These are phyloP conservation scores for Limnanthes douglasii DNA, from an alignment of 345 rosid genomes.

Conservation along the genomic window DNA sequence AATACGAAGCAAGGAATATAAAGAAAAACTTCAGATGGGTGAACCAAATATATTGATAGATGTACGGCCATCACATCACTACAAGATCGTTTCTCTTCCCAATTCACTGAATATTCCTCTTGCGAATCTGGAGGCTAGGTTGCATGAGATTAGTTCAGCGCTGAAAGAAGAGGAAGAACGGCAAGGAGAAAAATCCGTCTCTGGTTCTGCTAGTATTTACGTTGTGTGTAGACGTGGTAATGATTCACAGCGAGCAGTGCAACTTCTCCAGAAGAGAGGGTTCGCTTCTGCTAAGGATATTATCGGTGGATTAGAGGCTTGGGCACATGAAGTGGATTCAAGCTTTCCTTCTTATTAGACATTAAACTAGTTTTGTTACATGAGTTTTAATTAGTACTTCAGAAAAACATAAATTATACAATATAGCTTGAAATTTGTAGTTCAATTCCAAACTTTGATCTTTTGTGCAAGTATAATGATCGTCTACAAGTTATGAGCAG, in stretches of 20 bases:
- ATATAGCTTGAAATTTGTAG: no score
- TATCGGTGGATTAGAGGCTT: slow-evolving; percentile 68
- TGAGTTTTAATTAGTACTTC: no score
- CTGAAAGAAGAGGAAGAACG: slow-evolving; percentile 29
- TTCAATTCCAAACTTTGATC: no score
- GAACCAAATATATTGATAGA: slow-evolving; percentile 52
- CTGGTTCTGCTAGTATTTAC: slow-evolving; percentile 25
- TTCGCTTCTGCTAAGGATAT: slow-evolving; percentile 55
- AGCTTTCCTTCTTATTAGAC: slow-evolving; percentile 59
- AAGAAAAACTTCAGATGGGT: slow-evolving; percentile 25
- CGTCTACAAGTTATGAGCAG: no score
- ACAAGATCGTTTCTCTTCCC: slow-evolving; percentile 71
- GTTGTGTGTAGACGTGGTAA: slow-evolving; percentile 86
- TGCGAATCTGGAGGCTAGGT: slow-evolving; percentile 39
- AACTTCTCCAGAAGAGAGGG: slow-evolving; percentile 44
- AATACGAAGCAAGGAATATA: slow-evolving; percentile 48
- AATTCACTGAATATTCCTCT: slow-evolving; percentile 63
- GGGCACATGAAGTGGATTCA: slow-evolving; percentile 74
- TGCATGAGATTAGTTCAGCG: slow-evolving; percentile 48
- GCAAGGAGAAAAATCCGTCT: slow-evolving; percentile 4
- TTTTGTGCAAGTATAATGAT: no score
- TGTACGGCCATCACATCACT: slow-evolving; percentile 83
- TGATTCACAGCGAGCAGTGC: slow-evolving; percentile 87
- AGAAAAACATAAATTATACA: no score
- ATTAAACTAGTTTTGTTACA: no score